Base-by-base conservation (phyloP, 768 basidiomycete species). In the Hydnum rufescens region DNA sequence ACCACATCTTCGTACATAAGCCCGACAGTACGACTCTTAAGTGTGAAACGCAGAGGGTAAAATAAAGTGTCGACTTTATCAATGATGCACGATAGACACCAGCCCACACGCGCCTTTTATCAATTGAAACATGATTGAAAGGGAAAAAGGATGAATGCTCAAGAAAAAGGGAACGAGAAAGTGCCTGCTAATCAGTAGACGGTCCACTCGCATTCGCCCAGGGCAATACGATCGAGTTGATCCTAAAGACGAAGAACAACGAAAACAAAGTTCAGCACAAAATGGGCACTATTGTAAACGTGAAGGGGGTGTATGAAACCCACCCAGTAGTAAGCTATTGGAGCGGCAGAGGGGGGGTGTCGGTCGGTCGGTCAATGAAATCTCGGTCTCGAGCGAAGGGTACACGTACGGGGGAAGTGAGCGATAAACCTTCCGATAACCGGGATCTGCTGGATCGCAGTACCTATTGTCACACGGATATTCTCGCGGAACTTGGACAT, bases 391-490 rank as follows among this genome's bases (percentile, higher is more conserved):
- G 26, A 29, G 13, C 6, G 28, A 6, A 8, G 5, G 18, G 28
- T 8, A 6, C 26, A 50, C 49, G 29, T 16, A 32, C 49, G 18
- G 32, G 53, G 31, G 8, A 25, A 48, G 42, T 55, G 55, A 25
- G 55, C 55, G 34, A 42, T 39, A 13, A 55, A 4, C 18, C 55
- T 32, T 8, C 55, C 55, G 8, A 55, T 32, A 26, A 55, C 18
- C 39, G 55, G 55, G 22, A 55, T 54, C 25, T 55, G 46, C 25
- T 55, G 54, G 30, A 55, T 30, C 23, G 32, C 25, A 23, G 26
- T 31, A 28, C 32, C 13, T 16, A 28, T 23, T 26, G 28, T 3
- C 28, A 52, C 42, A 54, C 52, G 32, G 39, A 42, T 42, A 22
- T n/a, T 22, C n/a, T 42, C 52, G 31, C 39, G 2, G 31, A 25